Evolutionary conservation across 2,329 filamentous ascomycete genomes (phyloP).

Genomic region (Exophiala aquamarina): DNA sequence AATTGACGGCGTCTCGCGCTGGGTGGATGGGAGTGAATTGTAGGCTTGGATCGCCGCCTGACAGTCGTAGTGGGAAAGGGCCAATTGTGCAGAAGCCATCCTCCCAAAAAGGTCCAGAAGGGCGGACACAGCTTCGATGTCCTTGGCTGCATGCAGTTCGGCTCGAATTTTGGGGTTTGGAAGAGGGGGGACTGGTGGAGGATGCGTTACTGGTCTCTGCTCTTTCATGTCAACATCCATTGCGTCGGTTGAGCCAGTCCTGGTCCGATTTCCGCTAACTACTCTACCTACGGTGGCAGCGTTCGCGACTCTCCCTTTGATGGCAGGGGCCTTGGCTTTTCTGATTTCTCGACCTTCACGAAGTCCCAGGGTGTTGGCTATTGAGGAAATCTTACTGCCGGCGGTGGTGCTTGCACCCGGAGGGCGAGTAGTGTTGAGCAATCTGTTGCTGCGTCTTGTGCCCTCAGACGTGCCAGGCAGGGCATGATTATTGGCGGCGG

Average conservation of each 20-base stretch:
- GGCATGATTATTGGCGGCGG: constrained; percentile 46
- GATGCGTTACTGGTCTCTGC: constrained; percentile 36
- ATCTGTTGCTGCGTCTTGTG: constrained; percentile 66
- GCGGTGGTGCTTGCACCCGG: constrained; percentile 39
- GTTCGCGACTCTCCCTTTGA: constrained; percentile 64
- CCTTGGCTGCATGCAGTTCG: constrained; percentile 44
- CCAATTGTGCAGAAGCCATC: constrained; percentile 76
- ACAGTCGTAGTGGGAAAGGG: constrained; percentile 76
- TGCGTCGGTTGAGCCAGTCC: constrained; percentile 55
- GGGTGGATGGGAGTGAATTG: constrained; percentile 66
- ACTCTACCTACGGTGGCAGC: constrained; percentile 76
- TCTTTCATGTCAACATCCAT: constrained; percentile 72
- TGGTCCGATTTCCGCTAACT: constrained; percentile 87
- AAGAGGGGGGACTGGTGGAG: constrained; percentile 31
- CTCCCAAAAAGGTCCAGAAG: constrained; percentile 79
- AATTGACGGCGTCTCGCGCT: constrained; percentile 92
- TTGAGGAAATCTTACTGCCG: constrained; percentile 59
- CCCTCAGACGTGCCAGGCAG: constrained; percentile 58
- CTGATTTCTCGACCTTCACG: constrained; percentile 73
- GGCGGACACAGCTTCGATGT: constrained; percentile 73
- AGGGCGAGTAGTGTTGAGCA: constrained; percentile 70
- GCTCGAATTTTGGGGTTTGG: constrained; percentile 33
- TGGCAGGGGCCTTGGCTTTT: constrained; percentile 75
- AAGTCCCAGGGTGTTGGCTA: constrained; percentile 57
- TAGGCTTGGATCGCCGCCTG: constrained; percentile 74